Base-by-base conservation (phyloP, 495 filamentous ascomycete species). In the Xylaria venustula region DNA sequence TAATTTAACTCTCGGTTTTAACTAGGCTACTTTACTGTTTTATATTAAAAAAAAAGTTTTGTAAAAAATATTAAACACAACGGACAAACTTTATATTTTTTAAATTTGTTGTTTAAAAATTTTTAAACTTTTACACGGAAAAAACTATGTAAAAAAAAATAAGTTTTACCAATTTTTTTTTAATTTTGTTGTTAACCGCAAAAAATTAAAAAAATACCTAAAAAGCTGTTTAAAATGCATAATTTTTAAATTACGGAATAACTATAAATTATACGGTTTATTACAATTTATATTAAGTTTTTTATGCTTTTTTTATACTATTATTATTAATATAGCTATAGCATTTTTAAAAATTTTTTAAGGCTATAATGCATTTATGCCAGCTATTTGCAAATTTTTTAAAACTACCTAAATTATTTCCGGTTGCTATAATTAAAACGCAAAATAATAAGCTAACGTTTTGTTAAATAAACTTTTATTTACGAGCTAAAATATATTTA, bases 171-270 rank as follows among this genome's bases (percentile, higher is more conserved):
- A 47, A 17, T 52, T 52, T 19, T 23, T 52, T 19, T 15, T 52
- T 52, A 14, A 52, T 14, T 52, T 52, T 52, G 36, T 52, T 28
- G 9, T 52, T 19, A 36, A 52, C 25, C 4, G 36, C 4, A 34
- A 52, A 52, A 52, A 52, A 20, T 32, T 52, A 12, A 11, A 34
- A 20, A 52, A 52, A 37, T 52, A 52, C 30, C n/a, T 50, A 20
- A 50, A 50, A 50, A n/a, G 5, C 17, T 50, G 12, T 23, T 37
- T 52, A 7, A 34, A 52, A 36, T 52, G 36, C 20, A 52, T 34
- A 34, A 42, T 54, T 14, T 41, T 54, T 25, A 25, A 44, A 40
- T 7, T 17, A n/a, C n/a, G n/a, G 26, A 23, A 54, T 7, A 25
- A 23, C 7, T 54, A 54, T 54, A 54, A 54, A 26, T 20, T 44